phyloP scores from a whole-genome alignment of 768 basidiomycete species.

The Mrakia frigida region DNA sequence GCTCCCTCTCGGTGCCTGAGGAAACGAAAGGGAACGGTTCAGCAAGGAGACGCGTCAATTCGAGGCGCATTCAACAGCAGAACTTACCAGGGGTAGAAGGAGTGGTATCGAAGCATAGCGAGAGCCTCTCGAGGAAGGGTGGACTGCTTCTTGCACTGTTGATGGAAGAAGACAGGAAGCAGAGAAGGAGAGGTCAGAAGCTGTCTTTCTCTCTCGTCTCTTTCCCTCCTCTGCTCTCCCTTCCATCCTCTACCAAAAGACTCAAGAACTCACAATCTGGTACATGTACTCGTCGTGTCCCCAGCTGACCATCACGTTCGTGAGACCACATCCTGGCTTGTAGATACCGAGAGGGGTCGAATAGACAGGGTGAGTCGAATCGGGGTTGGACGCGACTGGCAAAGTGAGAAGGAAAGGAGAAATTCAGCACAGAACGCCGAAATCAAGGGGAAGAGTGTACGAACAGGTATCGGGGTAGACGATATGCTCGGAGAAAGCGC shows the following conservation, averaged over 20 bases:
- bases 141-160: conserved; percentile 76
- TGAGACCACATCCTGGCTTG: conserved; percentile 69
- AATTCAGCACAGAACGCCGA: neutral
- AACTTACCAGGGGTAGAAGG: conserved; percentile 67
- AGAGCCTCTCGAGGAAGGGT: conserved; percentile 73
- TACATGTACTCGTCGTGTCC: conserved; percentile 67
- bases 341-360: conserved; percentile 71
- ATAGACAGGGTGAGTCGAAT: conserved; percentile 60
- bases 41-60: neutral
- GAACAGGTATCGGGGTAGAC: conserved; percentile 73
- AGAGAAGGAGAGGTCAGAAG: neutral
- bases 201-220: too few species aligned
- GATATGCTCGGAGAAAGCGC: conserved; percentile 68
- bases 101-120: conserved; percentile 90
- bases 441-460: neutral
- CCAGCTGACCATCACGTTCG: conserved; percentile 73
- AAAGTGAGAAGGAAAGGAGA: neutral
- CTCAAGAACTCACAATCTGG: conserved; percentile 19
- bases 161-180: conserved; percentile 60
- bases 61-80: neutral
- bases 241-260: too few species aligned
- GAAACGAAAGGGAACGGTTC: conserved; percentile 45
- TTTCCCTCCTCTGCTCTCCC: too few species aligned
- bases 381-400: conserved; percentile 55
- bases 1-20: conserved; percentile 72